phyloP scores from a whole-genome alignment of 2,329 filamentous ascomycete genomes.

The Aspergillus hiratsukae region DNA sequence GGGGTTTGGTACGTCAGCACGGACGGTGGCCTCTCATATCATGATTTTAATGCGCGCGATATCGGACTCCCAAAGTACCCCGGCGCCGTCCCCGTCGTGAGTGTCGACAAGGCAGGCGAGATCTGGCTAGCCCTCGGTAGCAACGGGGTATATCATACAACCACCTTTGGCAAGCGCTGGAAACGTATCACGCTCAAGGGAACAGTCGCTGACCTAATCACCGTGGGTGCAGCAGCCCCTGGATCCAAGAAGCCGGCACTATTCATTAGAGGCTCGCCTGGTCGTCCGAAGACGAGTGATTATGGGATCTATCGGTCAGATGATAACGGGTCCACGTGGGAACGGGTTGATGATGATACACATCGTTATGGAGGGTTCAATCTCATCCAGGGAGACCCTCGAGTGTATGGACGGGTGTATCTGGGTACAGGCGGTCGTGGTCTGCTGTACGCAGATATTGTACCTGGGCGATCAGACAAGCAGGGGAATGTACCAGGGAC shows the following conservation, averaged over 20 bases:
- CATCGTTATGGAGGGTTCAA: constrained; percentile 11
- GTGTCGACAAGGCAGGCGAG: constrained; percentile 9
- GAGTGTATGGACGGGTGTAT: constrained; percentile 14
- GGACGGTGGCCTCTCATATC: constrained; percentile 10
- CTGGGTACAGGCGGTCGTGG: constrained; percentile 11
- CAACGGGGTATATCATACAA: constrained; percentile 9
- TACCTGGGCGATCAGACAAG: too few species aligned
- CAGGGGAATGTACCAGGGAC: background rate
- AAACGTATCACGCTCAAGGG: background rate
- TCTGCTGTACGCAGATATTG: constrained; percentile 11
- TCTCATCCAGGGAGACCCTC: constrained; percentile 13
- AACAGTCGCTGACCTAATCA: background rate
- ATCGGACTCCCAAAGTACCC: constrained; percentile 5
- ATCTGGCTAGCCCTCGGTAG: constrained; percentile 11
- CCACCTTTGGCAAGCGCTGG: constrained; percentile 4
- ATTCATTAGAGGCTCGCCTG: background rate
- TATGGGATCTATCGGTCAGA: constrained; percentile 12
- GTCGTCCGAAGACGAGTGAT: constrained; percentile 1
- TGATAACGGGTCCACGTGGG: constrained; percentile 10
- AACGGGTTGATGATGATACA: constrained; percentile 10
- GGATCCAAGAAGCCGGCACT: background rate
- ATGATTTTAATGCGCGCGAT: constrained; percentile 1
- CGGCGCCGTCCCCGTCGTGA: constrained; percentile 10
- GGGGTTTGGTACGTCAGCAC: constrained; percentile 9
- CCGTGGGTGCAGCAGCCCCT: background rate